A percentile compares a stretch with the other conserved stretches of the same genome.
phyloP scores from a whole-genome alignment of 2,329 filamentous ascomycete species.

The Emmonsiellopsis sp. region DNA sequence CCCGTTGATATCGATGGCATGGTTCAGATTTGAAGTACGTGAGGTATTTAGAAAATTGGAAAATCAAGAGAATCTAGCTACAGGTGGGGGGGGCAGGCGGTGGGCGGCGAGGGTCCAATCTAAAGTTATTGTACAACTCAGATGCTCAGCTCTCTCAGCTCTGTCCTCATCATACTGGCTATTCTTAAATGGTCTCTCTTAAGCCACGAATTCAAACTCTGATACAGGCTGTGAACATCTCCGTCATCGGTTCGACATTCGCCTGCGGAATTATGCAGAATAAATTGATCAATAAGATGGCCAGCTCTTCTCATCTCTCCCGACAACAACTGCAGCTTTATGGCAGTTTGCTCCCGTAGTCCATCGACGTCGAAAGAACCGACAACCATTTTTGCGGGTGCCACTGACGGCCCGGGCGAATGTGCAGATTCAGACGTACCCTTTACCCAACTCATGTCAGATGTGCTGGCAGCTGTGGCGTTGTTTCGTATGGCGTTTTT shows the following conservation, averaged over 20 bases:
- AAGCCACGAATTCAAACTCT: slow-evolving; percentile 15
- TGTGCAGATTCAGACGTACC: too few relatives aligned
- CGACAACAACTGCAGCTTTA: slow-evolving; percentile 16
- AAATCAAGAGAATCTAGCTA: too few relatives aligned
- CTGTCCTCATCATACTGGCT: slow-evolving; percentile 10
- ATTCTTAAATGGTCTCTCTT: slow-evolving; percentile 14
- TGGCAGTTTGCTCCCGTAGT: slow-evolving; percentile 12
- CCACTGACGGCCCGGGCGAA: slow-evolving; percentile 1
- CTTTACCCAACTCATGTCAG: too few relatives aligned
- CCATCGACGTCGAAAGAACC: slow-evolving; percentile 18
- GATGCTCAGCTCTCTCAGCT: slow-evolving; percentile 9
- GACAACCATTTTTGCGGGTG: slow-evolving; percentile 12
- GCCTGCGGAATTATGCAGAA: not conserved
- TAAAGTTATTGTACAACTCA: not conserved
- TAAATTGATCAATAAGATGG: slow-evolving; percentile 15
- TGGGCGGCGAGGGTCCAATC: too few relatives aligned
- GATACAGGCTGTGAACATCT: slow-evolving; percentile 11
- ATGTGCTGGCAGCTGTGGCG: too few relatives aligned
- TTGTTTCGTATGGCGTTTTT: too few relatives aligned
- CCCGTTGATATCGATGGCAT: slow-evolving; percentile 22
- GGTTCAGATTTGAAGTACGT: not conserved
- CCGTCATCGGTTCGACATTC: not conserved
- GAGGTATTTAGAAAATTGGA: too few relatives aligned
- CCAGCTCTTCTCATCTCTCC: slow-evolving; percentile 14
- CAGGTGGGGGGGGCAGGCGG: too few relatives aligned